These are phyloP conservation scores for Taphrina communis DNA, from an alignment of 1,139 yeast species.

Conservation along the genomic window DNA sequence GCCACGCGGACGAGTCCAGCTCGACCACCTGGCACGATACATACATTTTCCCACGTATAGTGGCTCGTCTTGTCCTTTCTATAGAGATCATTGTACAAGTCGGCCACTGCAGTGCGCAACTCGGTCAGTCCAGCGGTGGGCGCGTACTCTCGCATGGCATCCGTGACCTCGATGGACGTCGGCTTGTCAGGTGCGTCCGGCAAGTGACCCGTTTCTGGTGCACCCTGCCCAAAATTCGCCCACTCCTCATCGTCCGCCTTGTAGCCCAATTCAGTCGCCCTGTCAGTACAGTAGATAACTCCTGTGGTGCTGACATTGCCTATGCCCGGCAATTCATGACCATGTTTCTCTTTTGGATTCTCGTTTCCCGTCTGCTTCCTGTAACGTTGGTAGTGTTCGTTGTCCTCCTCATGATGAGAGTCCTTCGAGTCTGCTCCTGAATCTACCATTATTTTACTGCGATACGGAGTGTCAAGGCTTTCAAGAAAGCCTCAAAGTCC, in stretches of 20 bases:
- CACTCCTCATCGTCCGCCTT: slow-evolving; percentile 59
- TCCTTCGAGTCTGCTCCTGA: not conserved
- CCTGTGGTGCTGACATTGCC: slow-evolving; percentile 58
- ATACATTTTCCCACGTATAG: slow-evolving; percentile 55
- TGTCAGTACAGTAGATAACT: slow-evolving; percentile 72
- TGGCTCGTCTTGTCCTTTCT: slow-evolving; percentile 60
- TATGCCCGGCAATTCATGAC: slow-evolving; percentile 18
- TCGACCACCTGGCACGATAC: slow-evolving; percentile 73
- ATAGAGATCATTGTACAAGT: slow-evolving; percentile 64
- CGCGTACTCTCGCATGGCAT: slow-evolving; percentile 64
- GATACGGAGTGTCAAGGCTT: too few species aligned
- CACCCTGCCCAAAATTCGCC: slow-evolving; percentile 75
- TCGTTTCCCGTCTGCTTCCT: slow-evolving; percentile 13
- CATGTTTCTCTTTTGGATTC: not conserved
- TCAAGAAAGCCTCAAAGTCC: too few species aligned
- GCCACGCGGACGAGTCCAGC: slow-evolving; percentile 73
- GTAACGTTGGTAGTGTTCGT: slow-evolving; percentile 8
- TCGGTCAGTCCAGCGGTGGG: slow-evolving; percentile 69
- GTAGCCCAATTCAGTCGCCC: slow-evolving; percentile 68
- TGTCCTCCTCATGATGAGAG: slow-evolving; percentile 11
- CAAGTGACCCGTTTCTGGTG: slow-evolving; percentile 71
- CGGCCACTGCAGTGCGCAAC: slow-evolving; percentile 67
- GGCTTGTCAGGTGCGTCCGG: slow-evolving; percentile 70
- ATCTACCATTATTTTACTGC: not conserved
- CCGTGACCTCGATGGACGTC: slow-evolving; percentile 59